Evolutionary conservation across 148 eudicot genomes (phyloP).

Genomic region (Fagopyrum tataricum): DNA sequence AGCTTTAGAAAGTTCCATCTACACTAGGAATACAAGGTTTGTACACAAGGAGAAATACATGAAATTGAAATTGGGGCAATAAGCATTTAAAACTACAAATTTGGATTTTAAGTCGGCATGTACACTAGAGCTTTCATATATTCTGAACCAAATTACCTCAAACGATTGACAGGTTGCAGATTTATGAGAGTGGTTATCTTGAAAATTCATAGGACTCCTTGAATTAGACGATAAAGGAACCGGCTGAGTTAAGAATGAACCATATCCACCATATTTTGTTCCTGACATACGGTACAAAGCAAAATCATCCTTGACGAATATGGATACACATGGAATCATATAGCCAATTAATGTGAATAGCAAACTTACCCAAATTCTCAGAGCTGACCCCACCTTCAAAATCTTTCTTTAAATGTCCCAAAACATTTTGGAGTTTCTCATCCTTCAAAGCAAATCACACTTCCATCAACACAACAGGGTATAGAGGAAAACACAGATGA

Average conservation of each 20-base stretch:
- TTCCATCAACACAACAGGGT: neutral
- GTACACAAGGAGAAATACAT: neutral
- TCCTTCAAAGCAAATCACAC: slow-evolving; percentile 38
- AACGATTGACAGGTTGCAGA: slow-evolving; percentile 41
- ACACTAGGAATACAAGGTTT: neutral
- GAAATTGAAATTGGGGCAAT: neutral
- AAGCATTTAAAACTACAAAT: neutral
- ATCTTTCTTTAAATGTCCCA: slow-evolving; percentile 93
- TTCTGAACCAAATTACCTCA: slow-evolving; percentile 45
- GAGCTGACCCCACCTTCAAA: slow-evolving; percentile 96
- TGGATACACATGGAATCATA: neutral
- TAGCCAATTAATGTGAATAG: neutral
- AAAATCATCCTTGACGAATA: slow-evolving; percentile 3
- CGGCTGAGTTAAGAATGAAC: slow-evolving; percentile 88
- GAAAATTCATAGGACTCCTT: slow-evolving; percentile 49
- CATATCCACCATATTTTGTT: slow-evolving; percentile 86
- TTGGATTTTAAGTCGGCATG: neutral
- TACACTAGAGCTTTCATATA: neutral
- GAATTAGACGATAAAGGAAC: slow-evolving; percentile 56
- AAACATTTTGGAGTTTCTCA: slow-evolving; percentile 78
- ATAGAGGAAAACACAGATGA: neutral
- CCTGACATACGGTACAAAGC: slow-evolving; percentile 41
- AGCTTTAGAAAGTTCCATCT: neutral
- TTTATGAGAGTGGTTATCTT: slow-evolving; percentile 31
- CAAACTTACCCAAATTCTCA: slow-evolving; percentile 82